Evolutionary conservation across 495 filamentous ascomycete species (phyloP).

Genomic region (Ramalina intermedia): DNA sequence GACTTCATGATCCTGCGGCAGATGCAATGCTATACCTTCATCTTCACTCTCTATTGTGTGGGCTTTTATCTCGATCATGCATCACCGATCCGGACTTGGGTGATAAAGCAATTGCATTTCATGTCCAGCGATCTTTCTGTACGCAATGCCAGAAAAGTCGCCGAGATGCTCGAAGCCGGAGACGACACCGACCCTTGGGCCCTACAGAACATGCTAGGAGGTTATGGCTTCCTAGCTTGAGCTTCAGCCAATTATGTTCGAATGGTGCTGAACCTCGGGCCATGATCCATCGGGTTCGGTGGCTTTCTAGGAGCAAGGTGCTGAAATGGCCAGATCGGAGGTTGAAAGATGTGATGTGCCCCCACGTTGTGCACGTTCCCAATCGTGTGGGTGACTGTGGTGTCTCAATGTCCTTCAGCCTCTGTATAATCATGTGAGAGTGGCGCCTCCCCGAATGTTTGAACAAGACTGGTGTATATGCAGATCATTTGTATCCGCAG

Average conservation of each 20-base stretch:
- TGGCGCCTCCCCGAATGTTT: no score
- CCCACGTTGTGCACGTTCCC: no score
- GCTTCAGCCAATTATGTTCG: neutral
- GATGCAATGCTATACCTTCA: conserved; percentile 17
- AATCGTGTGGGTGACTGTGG: no score
- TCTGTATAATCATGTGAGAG: no score
- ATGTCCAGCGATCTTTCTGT: conserved; percentile 18
- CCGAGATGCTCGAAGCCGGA: conserved; percentile 12
- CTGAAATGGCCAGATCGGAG: no score
- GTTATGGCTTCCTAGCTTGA: conserved; percentile 20
- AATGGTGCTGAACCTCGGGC: no score
- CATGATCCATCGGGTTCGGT: no score
- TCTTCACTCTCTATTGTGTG: conserved; percentile 21
- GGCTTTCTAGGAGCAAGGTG: no score
- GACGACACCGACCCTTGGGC: conserved; percentile 14
- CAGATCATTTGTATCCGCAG: no score
- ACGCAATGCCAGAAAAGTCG: conserved; percentile 16
- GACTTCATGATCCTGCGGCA: conserved; percentile 18
- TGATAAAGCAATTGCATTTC: conserved; percentile 15
- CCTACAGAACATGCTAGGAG: conserved; percentile 22
- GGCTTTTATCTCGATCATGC: conserved; percentile 6
- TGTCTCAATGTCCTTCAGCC: no score
- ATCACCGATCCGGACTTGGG: conserved; percentile 14
- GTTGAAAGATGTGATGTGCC: no score
- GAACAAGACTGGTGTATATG: no score